Conservation (phyloP, 1,284 basidiomycete genomes). For the Ganoderma multipileum region DNA sequence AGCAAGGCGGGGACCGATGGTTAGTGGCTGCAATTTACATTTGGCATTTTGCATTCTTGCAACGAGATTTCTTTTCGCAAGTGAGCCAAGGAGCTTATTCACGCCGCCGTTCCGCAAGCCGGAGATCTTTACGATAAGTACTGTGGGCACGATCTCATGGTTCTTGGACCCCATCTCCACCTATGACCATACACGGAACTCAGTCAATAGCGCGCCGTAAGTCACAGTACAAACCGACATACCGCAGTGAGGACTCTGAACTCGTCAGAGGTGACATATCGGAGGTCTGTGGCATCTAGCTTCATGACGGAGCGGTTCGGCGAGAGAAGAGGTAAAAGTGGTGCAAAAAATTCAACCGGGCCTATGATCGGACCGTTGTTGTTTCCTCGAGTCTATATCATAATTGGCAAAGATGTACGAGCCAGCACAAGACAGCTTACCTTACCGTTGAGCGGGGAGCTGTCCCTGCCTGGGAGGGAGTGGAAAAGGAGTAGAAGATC, state of each 20-base stretch:
- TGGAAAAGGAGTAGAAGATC: slow-evolving; percentile 19
- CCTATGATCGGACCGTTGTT: not conserved
- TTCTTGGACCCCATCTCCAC: slow-evolving; percentile 99
- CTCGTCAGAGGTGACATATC: slow-evolving; percentile 93
- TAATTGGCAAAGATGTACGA: too few relatives aligned
- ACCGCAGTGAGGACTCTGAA: slow-evolving; percentile 96
- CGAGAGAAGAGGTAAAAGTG: not conserved
- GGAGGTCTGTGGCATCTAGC: slow-evolving; percentile 92
- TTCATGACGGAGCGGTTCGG: slow-evolving; percentile 67
- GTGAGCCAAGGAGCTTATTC: slow-evolving; percentile 89
- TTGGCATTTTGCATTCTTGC: slow-evolving; percentile 91
- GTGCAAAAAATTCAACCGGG: not conserved
- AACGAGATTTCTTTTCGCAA: slow-evolving; percentile 93
- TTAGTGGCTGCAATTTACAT: slow-evolving; percentile 61
- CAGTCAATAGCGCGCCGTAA: not conserved
- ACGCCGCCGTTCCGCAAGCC: slow-evolving; percentile 91
- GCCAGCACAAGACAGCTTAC: too few relatives aligned
- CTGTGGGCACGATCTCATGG: slow-evolving; percentile 93
- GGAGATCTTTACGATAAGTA: slow-evolving; percentile 91
- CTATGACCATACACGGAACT: slow-evolving; percentile 48
- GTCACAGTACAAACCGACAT: slow-evolving; percentile 38
- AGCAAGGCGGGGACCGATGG: not conserved
- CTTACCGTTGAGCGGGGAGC: too few relatives aligned
- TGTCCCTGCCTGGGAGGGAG: not conserved
- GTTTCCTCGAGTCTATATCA: not conserved